Conservation (phyloP, 192 early-diverging fungal genomes). For the Geranomyces michiganensis region DNA sequence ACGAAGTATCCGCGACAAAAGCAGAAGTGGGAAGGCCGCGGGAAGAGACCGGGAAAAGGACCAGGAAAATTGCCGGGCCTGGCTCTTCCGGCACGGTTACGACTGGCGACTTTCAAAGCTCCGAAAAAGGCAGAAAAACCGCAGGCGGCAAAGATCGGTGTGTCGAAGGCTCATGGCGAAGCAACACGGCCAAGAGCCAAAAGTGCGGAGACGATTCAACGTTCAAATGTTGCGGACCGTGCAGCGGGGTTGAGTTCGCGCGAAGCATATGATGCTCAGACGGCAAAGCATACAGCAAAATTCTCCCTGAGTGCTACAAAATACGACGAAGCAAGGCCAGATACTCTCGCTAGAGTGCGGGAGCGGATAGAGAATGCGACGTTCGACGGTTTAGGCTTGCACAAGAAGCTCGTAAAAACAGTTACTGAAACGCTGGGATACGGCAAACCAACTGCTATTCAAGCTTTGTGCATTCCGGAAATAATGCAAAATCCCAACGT, state of each 20-base stretch:
- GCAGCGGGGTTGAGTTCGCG: no score
- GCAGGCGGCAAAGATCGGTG: background rate
- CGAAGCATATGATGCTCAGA: background rate
- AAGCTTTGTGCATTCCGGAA: slow-evolving; percentile 80
- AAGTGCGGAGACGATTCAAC: no score
- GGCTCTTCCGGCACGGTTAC: slow-evolving; percentile 29
- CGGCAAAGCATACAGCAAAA: slow-evolving; percentile 20
- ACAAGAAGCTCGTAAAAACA: slow-evolving; percentile 56
- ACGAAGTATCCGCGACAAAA: slow-evolving; percentile 31
- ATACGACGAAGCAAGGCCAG: slow-evolving; percentile 6
- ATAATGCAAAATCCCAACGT: slow-evolving; percentile 44
- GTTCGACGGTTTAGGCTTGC: slow-evolving; percentile 71
- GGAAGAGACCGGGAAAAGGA: background rate
- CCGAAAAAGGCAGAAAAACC: background rate
- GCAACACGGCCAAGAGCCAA: no score
- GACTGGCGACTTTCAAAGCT: slow-evolving; percentile 23
- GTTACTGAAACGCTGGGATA: slow-evolving; percentile 38
- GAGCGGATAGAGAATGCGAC: background rate
- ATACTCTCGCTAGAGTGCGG: slow-evolving; percentile 15
- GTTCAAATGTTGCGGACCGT: no score
- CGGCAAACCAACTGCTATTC: slow-evolving; percentile 76
- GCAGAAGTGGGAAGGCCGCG: background rate
- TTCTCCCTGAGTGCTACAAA: slow-evolving; percentile 12
- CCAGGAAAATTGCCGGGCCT: slow-evolving; percentile 15
- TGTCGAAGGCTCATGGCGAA: background rate